Evolutionary conservation across 2,329 filamentous ascomycete species (phyloP), one percentile per base, ranked within the genome.

Genomic region (Rutstroemia sp.): DNA sequence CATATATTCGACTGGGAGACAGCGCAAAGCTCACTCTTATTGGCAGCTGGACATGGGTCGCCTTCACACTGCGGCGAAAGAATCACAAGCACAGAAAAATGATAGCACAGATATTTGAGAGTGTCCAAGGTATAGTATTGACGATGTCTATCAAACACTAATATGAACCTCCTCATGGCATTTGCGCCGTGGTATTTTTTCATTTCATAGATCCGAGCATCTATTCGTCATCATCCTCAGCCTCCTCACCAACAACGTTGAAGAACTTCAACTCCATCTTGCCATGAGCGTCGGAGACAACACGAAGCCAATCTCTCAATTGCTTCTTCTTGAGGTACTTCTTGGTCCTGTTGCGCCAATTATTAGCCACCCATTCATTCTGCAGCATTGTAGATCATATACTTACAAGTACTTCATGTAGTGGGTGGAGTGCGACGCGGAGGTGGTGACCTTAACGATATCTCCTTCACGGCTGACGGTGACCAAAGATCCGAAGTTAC

Each of bases 261-360:
- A 95, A 99, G 92, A 99, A 99, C 83, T 95, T 92, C 78, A 99
- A 88, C 84, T 96, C 92, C 83, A 99, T 99, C 67, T 96, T 92
- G 74, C 94, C 92, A 82, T 92, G 92, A 76, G 88, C 91, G 75
- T 92, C 97, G 69, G 91, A 95, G 73, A 99, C 94, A 70, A 99
- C 92, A 72, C 94, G 92, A 73, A 99, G 89, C 94, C 94, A 99
- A 84, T 99, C 94, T 81, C 94, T 90, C 75, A 99, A 89, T 86
- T 97, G 92, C 84, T 96, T 90, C 89, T 99, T 99, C 91, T 99
- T 99, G 78, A 99, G 88, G 88, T 96, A 99, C 86, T 99, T 99
- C 90, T 99, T 99, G 77, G 94, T 99, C 76, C 90, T 95, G 67
- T 14, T 21, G 45, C 36, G 12, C 17, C 39, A 23, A 40, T 40